Conservation (phyloP, 75 land plant species). For the Cryptomeria japonica region DNA sequence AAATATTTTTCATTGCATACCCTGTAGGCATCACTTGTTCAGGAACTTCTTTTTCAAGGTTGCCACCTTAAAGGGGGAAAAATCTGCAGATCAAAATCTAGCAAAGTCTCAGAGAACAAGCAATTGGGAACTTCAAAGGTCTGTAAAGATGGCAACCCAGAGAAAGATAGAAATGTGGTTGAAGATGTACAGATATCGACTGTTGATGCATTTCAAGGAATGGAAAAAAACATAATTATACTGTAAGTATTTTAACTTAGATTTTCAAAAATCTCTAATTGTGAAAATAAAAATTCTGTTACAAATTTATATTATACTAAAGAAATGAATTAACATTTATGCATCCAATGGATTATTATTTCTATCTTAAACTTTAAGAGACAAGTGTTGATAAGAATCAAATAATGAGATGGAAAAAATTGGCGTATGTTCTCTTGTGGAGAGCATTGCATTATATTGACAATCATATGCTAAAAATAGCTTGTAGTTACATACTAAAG, state of each 20-base stretch:
- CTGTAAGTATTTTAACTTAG: slow-evolving; percentile 17
- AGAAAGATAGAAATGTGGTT: slow-evolving; percentile 10
- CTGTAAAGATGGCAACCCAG: neutral
- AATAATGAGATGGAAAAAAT: too few relatives aligned
- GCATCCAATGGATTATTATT: neutral
- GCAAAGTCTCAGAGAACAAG: neutral
- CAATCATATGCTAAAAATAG: too few relatives aligned
- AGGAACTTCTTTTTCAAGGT: slow-evolving; percentile 20
- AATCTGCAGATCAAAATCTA: neutral
- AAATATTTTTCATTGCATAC: neutral
- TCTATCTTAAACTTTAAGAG: neutral
- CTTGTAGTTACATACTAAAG: too few relatives aligned
- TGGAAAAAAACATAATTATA: slow-evolving; percentile 35
- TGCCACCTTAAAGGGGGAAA: neutral
- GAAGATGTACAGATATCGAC: slow-evolving; percentile 28
- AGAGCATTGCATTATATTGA: too few relatives aligned
- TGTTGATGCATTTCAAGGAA: slow-evolving; percentile 39
- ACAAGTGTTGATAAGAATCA: too few relatives aligned
- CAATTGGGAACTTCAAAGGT: neutral
- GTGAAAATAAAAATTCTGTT: neutral
- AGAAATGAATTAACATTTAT: neutral
- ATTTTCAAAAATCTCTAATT: neutral
- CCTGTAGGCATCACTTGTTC: slow-evolving; percentile 22
- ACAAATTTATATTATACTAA: neutral
- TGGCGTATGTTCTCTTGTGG: too few relatives aligned